Evolutionary conservation across 371 early-diverging fungal genomes (phyloP), one percentile per base, ranked within the genome.

Genomic region (Phascolomyces articulosus): DNA sequence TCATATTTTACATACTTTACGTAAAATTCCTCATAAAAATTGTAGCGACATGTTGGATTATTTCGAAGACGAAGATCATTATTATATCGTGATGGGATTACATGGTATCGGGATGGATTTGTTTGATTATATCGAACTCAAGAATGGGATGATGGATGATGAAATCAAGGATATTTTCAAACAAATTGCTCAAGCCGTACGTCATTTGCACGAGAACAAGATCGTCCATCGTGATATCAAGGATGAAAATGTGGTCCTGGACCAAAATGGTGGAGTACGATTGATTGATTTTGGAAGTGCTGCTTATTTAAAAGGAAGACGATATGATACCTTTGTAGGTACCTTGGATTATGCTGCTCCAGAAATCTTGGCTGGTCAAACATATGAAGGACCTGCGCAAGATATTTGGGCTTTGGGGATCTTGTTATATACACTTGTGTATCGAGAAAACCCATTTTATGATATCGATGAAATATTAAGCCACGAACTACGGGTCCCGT

Each of bases 321-420:
- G 85, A 49, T 91, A 86, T 66, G 86, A 88, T 57, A 89, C 90
- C 3, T 91, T 91, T 75, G 89, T 86, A 15, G 93, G 93, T 9
- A 92, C 92, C 6, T 68, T 90, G 20, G 90, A 89, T 47, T 92
- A 89, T 79, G 88, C 88, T 24, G 86, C 92, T 1, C 91, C 93
- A 11, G 93, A 92, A 67, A 80, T 91, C 0, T 63, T 91, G 40
- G 73, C 78, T 1, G 93, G 93, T 41, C 78, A 88, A 53, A 85
- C 86, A 47, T 92, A 92, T 64, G 83, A 89, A 40, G 91, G 91
- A 0, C 84, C 82, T 62, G 91, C 90, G 20, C 93, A 92, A 62
- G 96, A 95, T 67, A 84, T 91, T 27, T 95, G 95, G 93, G 89
- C 93, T 2, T 70, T 93, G 3, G 95, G 94, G 2, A 86, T 94